Percentiles rank a stretch among this genome's conserved stretches.
Evolutionary conservation across 495 filamentous ascomycete genomes (phyloP).

Genomic region (Penicillium mononematosum): DNA sequence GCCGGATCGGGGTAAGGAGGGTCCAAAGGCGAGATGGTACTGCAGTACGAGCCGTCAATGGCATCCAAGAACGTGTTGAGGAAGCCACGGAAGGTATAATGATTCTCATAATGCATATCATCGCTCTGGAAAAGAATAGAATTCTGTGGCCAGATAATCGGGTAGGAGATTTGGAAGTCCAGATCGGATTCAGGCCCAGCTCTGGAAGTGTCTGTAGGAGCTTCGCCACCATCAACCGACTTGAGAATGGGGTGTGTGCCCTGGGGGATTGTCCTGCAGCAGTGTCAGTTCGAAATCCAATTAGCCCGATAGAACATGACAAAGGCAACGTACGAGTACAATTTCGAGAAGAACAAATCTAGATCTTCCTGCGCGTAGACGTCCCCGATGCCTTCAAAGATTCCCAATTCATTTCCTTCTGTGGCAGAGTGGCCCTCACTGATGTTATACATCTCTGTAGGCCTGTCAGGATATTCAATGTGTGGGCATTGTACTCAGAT

Average conservation of each 20-base stretch:
- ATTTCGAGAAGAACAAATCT: conserved; percentile 54
- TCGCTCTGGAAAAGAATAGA: conserved; percentile 59
- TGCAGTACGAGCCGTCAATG: conserved; percentile 61
- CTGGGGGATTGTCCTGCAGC: conserved; percentile 30
- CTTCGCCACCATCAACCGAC: conserved; percentile 43
- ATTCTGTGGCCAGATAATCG: conserved; percentile 58
- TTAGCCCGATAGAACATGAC: background rate
- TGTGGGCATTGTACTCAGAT: background rate
- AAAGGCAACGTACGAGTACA: conserved; percentile 22
- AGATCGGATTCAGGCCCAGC: conserved; percentile 50
- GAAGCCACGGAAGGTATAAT: conserved; percentile 39
- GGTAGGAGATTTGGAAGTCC: conserved; percentile 52
- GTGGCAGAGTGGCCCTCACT: conserved; percentile 34
- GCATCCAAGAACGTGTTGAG: conserved; percentile 57
- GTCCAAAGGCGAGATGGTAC: conserved; percentile 38
- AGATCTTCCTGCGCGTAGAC: conserved; percentile 56
- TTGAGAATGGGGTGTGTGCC: conserved; percentile 43
- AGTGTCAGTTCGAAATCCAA: background rate
- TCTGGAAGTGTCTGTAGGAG: conserved; percentile 30
- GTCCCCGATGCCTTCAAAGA: conserved; percentile 44
- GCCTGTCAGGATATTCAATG: background rate
- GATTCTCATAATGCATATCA: conserved; percentile 49
- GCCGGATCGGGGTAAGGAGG: conserved; percentile 56
- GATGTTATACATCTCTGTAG: conserved; percentile 44
- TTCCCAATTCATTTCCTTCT: conserved; percentile 44